Conservation (phyloP, 768 basidiomycete genomes). For the Psilocybe tampanensis region DNA sequence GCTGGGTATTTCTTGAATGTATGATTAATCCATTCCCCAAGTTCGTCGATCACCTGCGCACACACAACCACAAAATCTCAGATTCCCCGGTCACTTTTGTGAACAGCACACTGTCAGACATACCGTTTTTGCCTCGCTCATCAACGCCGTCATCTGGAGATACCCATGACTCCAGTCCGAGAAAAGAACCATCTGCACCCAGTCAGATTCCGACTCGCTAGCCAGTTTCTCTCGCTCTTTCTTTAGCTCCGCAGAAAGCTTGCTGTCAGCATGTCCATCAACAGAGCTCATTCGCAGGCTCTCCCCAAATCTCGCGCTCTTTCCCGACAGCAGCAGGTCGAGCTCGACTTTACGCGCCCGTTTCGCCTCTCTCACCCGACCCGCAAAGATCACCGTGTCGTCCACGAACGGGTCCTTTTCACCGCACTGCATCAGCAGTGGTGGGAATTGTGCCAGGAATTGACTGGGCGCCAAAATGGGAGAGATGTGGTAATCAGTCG, state of each 20-base stretch:
- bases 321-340: constrained; percentile 59
- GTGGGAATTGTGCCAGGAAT: constrained; percentile 91
- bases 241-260: constrained; percentile 43
- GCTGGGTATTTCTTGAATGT: constrained; percentile 54
- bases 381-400: constrained; percentile 96
- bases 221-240: constrained; percentile 63
- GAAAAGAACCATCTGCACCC: constrained; percentile 93
- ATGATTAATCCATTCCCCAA: constrained; percentile 88
- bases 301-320: constrained; percentile 65
- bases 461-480: constrained; percentile 87
- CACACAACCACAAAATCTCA: constrained; percentile 8
- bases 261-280: constrained; percentile 34
- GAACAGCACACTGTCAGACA: constrained; percentile 16
- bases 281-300: constrained; percentile 60
- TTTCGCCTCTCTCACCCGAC: constrained; percentile 94
- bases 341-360: constrained; percentile 77
- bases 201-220: constrained; percentile 84
- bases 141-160: constrained; percentile 89
- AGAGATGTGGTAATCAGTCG: constrained; percentile 93
- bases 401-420: constrained; percentile 96
- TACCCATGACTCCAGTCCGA: constrained; percentile 98
- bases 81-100: not conserved
- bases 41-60: constrained; percentile 30
- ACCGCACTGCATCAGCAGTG: constrained; percentile 91
- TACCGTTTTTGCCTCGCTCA: constrained; percentile 76